phyloP scores from a whole-genome alignment of 371 early-diverging fungal genomes.

The Chytridiales sp. region DNA sequence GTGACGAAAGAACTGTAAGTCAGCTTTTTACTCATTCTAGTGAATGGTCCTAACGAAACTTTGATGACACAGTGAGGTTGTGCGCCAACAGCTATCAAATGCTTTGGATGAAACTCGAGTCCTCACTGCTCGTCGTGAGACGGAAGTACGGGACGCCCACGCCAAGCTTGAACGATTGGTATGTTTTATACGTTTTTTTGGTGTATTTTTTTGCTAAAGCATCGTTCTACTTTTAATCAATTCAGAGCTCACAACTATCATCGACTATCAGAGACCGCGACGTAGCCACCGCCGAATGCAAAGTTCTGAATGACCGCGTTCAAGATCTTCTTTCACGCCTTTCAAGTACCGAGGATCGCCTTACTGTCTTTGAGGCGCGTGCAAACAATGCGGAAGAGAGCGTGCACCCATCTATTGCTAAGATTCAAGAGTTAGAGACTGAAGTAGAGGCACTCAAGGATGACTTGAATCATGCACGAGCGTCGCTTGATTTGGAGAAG shows the following conservation, averaged over 20 bases:
- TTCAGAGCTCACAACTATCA: conserved; percentile 7
- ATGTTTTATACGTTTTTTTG: neutral
- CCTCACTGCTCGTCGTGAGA: conserved; percentile 22
- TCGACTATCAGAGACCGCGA: conserved; percentile 10
- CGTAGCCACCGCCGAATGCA: conserved; percentile 15
- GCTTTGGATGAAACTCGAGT: conserved; percentile 22
- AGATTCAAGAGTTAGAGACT: conserved; percentile 16
- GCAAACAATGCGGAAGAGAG: neutral
- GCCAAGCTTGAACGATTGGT: conserved; percentile 28
- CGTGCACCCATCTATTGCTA: conserved; percentile 2
- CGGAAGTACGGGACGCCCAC: conserved; percentile 21
- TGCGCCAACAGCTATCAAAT: conserved; percentile 28
- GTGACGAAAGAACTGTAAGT: conserved; percentile 44
- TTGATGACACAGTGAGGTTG: conserved; percentile 1
- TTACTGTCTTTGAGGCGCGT: conserved; percentile 24
- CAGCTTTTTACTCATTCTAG: neutral
- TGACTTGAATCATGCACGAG: conserved; percentile 25
- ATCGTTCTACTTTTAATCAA: neutral
- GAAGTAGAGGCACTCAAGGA: conserved; percentile 28
- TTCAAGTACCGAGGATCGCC: conserved; percentile 25
- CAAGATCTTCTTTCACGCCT: conserved; percentile 32
- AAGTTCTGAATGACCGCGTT: conserved; percentile 6
- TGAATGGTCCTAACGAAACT: neutral
- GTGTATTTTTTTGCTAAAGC: neutral
- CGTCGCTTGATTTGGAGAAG: conserved; percentile 11